Percentiles rank a stretch among this genome's conserved stretches.
Evolutionary conservation across 2,329 filamentous ascomycete species (phyloP).

Genomic region (Mycogone perniciosa): DNA sequence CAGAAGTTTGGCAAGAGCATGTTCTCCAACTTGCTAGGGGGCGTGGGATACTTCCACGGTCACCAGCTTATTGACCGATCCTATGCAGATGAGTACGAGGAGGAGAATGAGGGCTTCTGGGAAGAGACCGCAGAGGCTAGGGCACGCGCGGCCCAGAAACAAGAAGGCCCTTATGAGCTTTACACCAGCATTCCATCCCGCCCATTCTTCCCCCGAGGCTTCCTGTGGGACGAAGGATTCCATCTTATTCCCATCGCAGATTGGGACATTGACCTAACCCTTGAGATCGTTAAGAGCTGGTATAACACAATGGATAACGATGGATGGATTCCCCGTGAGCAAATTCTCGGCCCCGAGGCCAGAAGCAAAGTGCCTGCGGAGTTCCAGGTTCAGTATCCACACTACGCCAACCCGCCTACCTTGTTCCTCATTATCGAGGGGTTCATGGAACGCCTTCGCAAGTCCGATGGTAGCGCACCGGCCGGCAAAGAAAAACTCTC

Average conservation of each 20-base stretch:
- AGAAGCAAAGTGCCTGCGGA: slow-evolving; percentile 89
- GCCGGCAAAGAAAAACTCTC: slow-evolving; percentile 38
- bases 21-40: slow-evolving; percentile 89
- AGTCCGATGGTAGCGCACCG: slow-evolving; percentile 41
- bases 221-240: slow-evolving; percentile 98
- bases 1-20: slow-evolving; percentile 77
- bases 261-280: slow-evolving; percentile 84
- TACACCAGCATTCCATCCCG: slow-evolving; percentile 89
- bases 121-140: slow-evolving; percentile 80
- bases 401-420: slow-evolving; percentile 95
- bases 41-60: slow-evolving; percentile 92
- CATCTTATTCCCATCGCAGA: slow-evolving; percentile 86
- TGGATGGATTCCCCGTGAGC: slow-evolving; percentile 94
- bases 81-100: slow-evolving; percentile 86
- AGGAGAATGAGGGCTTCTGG: slow-evolving; percentile 95
- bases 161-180: slow-evolving; percentile 79
- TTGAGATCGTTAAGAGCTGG: slow-evolving; percentile 91
- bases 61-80: slow-evolving; percentile 84
- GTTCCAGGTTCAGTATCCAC: slow-evolving; percentile 93
- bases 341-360: slow-evolving; percentile 87
- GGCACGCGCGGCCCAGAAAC: slow-evolving; percentile 56
- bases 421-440: slow-evolving; percentile 82
- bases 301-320: slow-evolving; percentile 94
- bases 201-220: slow-evolving; percentile 93
- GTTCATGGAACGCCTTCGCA: slow-evolving; percentile 72